phyloP scores from a whole-genome alignment of 2,329 filamentous ascomycete species.

The Paecilomyces dactylethromorphus region DNA sequence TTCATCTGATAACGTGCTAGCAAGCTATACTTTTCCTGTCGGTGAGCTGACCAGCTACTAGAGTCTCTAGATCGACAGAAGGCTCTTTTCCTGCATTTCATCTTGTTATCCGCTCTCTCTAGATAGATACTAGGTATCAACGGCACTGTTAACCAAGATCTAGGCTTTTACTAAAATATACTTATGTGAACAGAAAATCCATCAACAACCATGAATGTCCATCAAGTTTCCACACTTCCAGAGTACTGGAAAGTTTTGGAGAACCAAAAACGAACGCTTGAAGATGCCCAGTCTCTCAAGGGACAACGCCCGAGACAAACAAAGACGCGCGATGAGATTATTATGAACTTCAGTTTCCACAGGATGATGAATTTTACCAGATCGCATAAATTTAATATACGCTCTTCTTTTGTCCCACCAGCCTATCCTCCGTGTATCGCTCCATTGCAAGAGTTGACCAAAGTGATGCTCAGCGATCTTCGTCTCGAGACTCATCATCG shows the following conservation, averaged over 20 bases:
- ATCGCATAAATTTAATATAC: background rate
- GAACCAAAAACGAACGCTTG: conserved; percentile 6
- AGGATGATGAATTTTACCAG: conserved; percentile 5
- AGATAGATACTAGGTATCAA: too few species aligned
- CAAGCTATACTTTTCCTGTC: too few species aligned
- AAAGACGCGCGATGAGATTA: conserved; percentile 10
- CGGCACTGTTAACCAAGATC: too few species aligned
- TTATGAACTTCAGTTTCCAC: conserved; percentile 10
- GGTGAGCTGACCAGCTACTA: too few species aligned
- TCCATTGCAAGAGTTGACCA: conserved; percentile 12
- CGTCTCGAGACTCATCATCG: conserved; percentile 35
- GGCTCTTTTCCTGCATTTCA: too few species aligned
- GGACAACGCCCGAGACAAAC: conserved; percentile 4
- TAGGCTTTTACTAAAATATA: too few species aligned
- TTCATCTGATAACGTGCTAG: too few species aligned
- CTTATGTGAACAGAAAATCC: too few species aligned
- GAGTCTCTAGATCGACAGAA: too few species aligned
- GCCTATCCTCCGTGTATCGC: conserved; percentile 13
- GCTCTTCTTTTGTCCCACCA: conserved; percentile 9
- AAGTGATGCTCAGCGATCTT: conserved; percentile 25
- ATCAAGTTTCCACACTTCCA: too few species aligned
- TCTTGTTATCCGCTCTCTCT: too few species aligned
- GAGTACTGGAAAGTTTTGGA: background rate
- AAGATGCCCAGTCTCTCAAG: conserved; percentile 8
- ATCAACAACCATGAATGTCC: too few species aligned